These are phyloP conservation scores for Cercospora sp. DNA, from an alignment of 2,329 filamentous ascomycete genomes.

Conservation along the genomic window DNA sequence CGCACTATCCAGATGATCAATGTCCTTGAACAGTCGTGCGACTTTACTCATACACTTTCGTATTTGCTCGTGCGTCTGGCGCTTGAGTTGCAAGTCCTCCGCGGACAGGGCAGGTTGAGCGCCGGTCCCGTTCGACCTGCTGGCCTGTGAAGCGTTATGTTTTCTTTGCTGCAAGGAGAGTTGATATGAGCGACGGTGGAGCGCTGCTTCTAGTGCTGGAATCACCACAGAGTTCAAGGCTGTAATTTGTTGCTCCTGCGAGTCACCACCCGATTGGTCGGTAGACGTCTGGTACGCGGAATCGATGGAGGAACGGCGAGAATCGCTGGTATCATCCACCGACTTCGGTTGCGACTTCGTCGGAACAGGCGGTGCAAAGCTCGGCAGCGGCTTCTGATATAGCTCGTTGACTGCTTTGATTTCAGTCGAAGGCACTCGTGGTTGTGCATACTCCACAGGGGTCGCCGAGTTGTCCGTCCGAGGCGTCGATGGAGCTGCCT, in stretches of 20 bases:
- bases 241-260: constrained; percentile 62
- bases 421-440: constrained; percentile 8
- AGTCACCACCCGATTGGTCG: not conserved
- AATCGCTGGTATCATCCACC: not conserved
- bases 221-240: constrained; percentile 89
- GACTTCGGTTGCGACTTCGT: constrained; percentile 8
- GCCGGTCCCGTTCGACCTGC: constrained; percentile 11
- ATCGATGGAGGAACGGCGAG: constrained; percentile 6
- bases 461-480: constrained; percentile 16
- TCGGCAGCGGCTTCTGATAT: constrained; percentile 39
- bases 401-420: constrained; percentile 30
- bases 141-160: constrained; percentile 27
- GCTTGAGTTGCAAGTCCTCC: constrained; percentile 44
- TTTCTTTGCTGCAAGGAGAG: constrained; percentile 57
- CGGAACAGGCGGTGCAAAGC: constrained; percentile 29
- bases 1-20: constrained; percentile 82
- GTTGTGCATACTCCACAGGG: constrained; percentile 14
- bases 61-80: constrained; percentile 79
- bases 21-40: constrained; percentile 79
- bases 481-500: constrained; percentile 11
- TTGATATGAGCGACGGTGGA: constrained; percentile 70
- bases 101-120: constrained; percentile 2
- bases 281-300: constrained; percentile 7
- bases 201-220: constrained; percentile 85
- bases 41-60: constrained; percentile 79